Percentiles rank a stretch among this genome's conserved stretches.
These are phyloP conservation scores for Tolypocladium endophyticum DNA, from an alignment of 2,329 filamentous ascomycete genomes.

Conservation along the genomic window DNA sequence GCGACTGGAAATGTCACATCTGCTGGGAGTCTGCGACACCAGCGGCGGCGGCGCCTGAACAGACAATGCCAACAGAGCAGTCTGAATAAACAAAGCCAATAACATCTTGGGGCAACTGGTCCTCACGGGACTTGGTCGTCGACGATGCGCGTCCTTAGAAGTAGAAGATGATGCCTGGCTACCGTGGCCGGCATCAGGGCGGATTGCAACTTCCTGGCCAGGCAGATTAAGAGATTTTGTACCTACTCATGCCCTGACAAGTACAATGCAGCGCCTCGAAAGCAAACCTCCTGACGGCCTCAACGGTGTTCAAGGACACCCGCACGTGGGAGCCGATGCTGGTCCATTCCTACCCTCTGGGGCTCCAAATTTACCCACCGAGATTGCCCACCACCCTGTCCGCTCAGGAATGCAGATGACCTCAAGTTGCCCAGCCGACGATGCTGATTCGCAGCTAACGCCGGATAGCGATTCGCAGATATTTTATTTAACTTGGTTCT, in stretches of 20 bases:
- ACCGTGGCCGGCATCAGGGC: background rate
- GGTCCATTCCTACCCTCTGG: background rate
- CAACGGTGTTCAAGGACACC: background rate
- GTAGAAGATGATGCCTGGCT: background rate
- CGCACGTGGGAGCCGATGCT: background rate
- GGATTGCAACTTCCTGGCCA: background rate
- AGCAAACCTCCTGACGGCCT: background rate
- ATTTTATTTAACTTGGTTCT: no score
- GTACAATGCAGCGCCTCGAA: background rate
- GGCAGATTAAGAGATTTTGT: background rate
- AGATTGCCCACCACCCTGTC: background rate
- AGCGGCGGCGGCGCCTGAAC: background rate
- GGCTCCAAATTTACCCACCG: background rate
- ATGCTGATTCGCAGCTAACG: background rate
- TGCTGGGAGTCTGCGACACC: background rate
- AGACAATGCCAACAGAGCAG: background rate
- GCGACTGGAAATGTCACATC: background rate
- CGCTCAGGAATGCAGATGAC: background rate
- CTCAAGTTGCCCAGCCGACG: background rate
- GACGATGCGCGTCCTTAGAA: background rate
- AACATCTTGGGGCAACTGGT: background rate
- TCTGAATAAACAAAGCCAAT: no score
- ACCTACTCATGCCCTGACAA: background rate
- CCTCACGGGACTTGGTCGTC: background rate
- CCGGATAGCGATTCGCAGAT: no score